Evolutionary conservation across 352 stramenopile genomes (phyloP).

Genomic region (Thalassiosira sp.): DNA sequence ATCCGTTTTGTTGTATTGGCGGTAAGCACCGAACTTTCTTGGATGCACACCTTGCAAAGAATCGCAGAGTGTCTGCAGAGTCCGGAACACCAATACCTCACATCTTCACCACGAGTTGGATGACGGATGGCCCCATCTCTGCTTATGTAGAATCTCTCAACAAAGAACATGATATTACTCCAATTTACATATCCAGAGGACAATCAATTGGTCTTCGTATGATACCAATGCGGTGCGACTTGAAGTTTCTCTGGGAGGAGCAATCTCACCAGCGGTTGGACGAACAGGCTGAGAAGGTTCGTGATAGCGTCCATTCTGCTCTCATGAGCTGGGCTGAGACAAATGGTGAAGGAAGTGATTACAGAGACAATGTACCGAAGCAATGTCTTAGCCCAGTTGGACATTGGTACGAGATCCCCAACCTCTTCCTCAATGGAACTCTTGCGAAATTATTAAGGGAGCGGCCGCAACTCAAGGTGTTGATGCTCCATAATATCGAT

Average conservation of each 20-base stretch:
- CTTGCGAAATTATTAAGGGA: conserved; percentile 52
- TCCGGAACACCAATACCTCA: conserved; percentile 52
- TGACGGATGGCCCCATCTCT: conserved; percentile 63
- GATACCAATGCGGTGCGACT: conserved; percentile 55
- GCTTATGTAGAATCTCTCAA: conserved; percentile 46
- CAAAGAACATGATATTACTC: conserved; percentile 25
- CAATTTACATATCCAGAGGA: conserved; percentile 62
- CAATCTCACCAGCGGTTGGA: conserved; percentile 59
- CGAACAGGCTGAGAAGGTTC: conserved; percentile 67
- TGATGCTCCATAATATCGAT: conserved; percentile 78
- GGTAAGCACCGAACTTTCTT: conserved; percentile 61
- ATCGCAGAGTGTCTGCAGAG: conserved; percentile 44
- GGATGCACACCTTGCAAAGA: conserved; percentile 72
- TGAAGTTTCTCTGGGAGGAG: conserved; percentile 69
- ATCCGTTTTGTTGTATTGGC: conserved; percentile 63
- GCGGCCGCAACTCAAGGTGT: conserved; percentile 59
- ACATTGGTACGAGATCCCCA: conserved; percentile 71
- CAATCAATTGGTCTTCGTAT: conserved; percentile 60
- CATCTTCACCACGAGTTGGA: conserved; percentile 68
- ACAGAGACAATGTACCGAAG: conserved; percentile 58
- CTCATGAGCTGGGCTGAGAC: conserved; percentile 59
- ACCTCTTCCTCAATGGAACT: conserved; percentile 66
- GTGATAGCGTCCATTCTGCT: conserved; percentile 48
- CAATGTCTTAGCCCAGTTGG: conserved; percentile 68
- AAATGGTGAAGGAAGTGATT: conserved; percentile 59